These are phyloP conservation scores for Amanita jacksonii DNA, from an alignment of 768 basidiomycete genomes.

Conservation along the genomic window DNA sequence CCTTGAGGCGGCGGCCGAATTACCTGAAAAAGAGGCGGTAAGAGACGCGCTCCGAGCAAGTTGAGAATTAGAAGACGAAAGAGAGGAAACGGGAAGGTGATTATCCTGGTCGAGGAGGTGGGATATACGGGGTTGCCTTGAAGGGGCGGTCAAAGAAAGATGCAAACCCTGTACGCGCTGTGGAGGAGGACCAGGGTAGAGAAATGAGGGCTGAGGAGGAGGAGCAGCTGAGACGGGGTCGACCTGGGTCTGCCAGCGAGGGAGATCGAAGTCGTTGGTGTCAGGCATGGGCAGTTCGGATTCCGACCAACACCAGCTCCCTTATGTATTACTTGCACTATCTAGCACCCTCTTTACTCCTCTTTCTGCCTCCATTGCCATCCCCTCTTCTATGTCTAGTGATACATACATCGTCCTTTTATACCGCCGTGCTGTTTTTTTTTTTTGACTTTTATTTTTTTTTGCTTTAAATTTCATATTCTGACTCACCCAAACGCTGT, in stretches of 20 bases:
- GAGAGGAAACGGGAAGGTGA: conserved; percentile 39
- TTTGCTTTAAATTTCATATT: neutral
- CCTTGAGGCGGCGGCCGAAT: conserved; percentile 32
- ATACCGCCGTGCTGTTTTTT: neutral
- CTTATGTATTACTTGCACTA: neutral
- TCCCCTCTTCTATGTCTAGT: conserved; percentile 36
- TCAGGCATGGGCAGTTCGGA: conserved; percentile 39
- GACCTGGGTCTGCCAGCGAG: conserved; percentile 58
- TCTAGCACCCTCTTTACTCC: conserved; percentile 34
- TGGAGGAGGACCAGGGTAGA: conserved; percentile 46
- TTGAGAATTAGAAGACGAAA: conserved; percentile 40
- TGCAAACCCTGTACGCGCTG: conserved; percentile 40
- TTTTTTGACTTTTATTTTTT: too few species aligned
- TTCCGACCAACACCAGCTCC: neutral
- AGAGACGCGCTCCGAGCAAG: conserved; percentile 32
- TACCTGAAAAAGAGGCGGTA: conserved; percentile 56
- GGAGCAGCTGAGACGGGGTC: conserved; percentile 37
- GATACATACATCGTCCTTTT: conserved; percentile 24
- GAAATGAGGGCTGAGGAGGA: conserved; percentile 41
- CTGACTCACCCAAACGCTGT: conserved; percentile 60
- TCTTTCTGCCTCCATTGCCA: conserved; percentile 52
- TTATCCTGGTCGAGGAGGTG: conserved; percentile 62
- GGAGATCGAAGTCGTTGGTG: conserved; percentile 79
- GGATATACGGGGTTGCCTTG: conserved; percentile 57
- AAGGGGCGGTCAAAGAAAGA: too few species aligned